phyloP scores from a whole-genome alignment of 2,329 filamentous ascomycete genomes.

The Aspergillus fischeri region DNA sequence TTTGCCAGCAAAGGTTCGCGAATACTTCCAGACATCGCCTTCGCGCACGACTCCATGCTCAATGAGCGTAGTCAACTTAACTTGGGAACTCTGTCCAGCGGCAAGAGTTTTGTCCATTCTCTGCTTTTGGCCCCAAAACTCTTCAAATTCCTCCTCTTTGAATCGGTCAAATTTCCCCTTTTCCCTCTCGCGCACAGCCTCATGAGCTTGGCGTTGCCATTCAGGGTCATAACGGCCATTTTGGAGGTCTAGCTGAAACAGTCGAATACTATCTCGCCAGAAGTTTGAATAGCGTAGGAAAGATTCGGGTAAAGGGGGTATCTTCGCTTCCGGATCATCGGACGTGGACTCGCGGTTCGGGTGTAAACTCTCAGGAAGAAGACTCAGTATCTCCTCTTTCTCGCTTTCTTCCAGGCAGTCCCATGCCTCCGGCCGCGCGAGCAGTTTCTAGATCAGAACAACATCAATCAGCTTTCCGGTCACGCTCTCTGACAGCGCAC shows the following conservation, averaged over 20 bases:
- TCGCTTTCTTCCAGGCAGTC: constrained; percentile 38
- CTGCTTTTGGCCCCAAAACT: constrained; percentile 56
- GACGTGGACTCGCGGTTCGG: constrained; percentile 25
- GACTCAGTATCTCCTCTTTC: constrained; percentile 37
- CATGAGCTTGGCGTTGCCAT: constrained; percentile 54
- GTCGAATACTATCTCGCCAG: constrained; percentile 51
- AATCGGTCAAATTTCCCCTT: constrained; percentile 55
- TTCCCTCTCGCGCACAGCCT: constrained; percentile 50
- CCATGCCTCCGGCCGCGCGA: constrained; percentile 40
- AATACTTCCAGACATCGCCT: constrained; percentile 42
- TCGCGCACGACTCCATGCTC: constrained; percentile 31
- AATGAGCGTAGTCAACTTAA: constrained; percentile 37
- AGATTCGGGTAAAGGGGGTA: constrained; percentile 36
- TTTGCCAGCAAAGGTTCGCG: constrained; percentile 23
- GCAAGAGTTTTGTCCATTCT: constrained; percentile 28
- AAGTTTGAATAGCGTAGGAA: constrained; percentile 44
- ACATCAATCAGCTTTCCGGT: neutral
- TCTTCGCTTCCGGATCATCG: constrained; percentile 28
- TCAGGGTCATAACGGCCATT: constrained; percentile 54
- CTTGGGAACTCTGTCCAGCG: constrained; percentile 41
- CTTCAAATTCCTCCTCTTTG: constrained; percentile 52
- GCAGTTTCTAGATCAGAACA: constrained; percentile 30
- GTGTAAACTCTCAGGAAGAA: constrained; percentile 42
- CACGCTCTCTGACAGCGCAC: neutral
- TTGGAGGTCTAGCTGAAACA: constrained; percentile 54